Base-by-base conservation (phyloP, 208 protist genomes). In the Leishmania braziliensis region DNA sequence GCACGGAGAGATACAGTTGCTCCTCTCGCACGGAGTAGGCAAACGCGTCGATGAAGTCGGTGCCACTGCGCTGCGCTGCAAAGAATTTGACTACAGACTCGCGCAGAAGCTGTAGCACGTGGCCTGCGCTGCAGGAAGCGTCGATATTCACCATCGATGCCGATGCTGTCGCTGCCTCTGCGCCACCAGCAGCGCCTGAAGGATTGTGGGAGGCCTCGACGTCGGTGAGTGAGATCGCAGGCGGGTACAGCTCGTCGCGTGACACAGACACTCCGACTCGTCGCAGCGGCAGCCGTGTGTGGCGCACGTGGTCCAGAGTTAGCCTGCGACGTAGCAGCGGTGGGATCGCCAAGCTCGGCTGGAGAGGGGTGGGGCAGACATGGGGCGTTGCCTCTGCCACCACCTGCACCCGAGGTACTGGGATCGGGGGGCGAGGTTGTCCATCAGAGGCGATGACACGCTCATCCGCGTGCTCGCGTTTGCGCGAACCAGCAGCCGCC, bases 41-140 rank as follows among this genome's bases (percentile, higher is more conserved):
- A 72, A 97, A 96, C 26, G 92, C 80, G 70, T 93, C 87, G 5
- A 70, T 81, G 77, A 97, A 93, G 81, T 95, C 90, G 26, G 88
- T 60, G 39, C 87, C 77, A 54, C 83, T 79, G 51, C 92, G 88
- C 77, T 93, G 86, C 48, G 58, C 51, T 4, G 51, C 29, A 62
- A 91, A 95, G 74, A 92, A 92, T 16, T 79, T 56, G 14, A 83
- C 78, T 20, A 97, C 85, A 60, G 90, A 88, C 26, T 62, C 74
- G 23, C 60, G 62, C 79, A 97, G 95, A 26, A 87, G 83, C 18
- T 82, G 18, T 26, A 96, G 80, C 33, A 95, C 87, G 23, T 92
- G 84, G 68, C 26, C 81, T 53, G 81, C 92, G 74, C 80, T 93
- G 79, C 50, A 87, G 83, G 56, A 65, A 58, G 63, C 82, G 54